phyloP scores from a whole-genome alignment of 2,329 filamentous ascomycete genomes.

The Aspergillus luchuensis region DNA sequence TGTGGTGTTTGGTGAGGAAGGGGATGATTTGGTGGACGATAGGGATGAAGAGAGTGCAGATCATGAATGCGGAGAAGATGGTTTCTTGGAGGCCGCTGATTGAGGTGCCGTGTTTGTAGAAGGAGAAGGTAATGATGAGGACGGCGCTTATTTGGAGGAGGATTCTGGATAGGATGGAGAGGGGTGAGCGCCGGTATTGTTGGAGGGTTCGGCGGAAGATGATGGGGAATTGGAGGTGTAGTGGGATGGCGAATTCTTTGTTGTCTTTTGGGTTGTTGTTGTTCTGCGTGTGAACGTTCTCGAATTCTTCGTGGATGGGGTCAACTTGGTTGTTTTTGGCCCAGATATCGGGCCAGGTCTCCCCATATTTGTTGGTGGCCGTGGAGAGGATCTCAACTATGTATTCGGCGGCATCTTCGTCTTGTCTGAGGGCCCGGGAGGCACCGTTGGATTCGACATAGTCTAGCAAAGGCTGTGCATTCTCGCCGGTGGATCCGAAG shows the following conservation, averaged over 20 bases:
- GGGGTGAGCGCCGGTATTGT: conserved; percentile 85
- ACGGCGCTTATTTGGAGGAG: conserved; percentile 62
- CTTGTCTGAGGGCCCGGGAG: conserved; percentile 52
- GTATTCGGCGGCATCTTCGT: conserved; percentile 73
- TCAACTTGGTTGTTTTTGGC: conserved; percentile 57
- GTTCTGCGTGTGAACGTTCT: conserved; percentile 55
- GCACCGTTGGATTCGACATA: conserved; percentile 68
- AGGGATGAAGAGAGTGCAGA: conserved; percentile 68
- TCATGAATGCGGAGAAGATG: conserved; percentile 81
- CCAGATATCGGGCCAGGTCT: conserved; percentile 67
- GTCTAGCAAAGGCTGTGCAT: conserved; percentile 58
- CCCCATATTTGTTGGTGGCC: conserved; percentile 20
- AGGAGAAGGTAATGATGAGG: conserved; percentile 81
- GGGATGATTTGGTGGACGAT: conserved; percentile 63
- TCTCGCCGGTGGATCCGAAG: conserved; percentile 65
- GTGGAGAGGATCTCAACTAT: conserved; percentile 64
- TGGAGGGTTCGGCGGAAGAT: conserved; percentile 76
- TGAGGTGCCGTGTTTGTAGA: conserved; percentile 70
- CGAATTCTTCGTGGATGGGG: conserved; percentile 58
- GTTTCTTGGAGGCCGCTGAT: conserved; percentile 80
- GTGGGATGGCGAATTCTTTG: conserved; percentile 76
- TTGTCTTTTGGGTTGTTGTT: conserved; percentile 51
- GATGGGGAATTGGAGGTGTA: conserved; percentile 64
- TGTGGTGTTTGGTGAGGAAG: conserved; percentile 77
- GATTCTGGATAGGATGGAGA: conserved; percentile 80